Conservation (phyloP, 1,139 yeast genomes). For the Yamadazyma triangularis region DNA sequence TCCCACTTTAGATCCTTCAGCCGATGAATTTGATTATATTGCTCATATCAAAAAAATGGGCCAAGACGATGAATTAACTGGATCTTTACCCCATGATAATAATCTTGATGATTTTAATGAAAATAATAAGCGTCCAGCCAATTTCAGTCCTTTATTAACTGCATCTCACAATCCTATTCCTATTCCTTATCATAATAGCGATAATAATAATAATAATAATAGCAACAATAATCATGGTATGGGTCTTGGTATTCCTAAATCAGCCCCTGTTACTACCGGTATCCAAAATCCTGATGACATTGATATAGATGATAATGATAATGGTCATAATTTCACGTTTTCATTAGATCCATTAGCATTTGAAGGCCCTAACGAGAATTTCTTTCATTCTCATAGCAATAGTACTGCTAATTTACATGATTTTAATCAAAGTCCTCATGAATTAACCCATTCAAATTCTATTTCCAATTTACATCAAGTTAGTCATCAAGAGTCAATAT, state of each 20-base stretch:
- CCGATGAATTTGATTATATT: slow-evolving; percentile 60
- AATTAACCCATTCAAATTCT: not conserved
- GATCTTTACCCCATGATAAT: not conserved
- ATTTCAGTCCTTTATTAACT: not conserved
- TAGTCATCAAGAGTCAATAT: slow-evolving; percentile 2
- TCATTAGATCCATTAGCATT: not conserved
- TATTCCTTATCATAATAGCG: not conserved
- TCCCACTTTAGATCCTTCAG: slow-evolving; percentile 29
- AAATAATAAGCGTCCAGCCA: not conserved
- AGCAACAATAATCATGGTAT: not conserved
- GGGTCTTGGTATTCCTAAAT: slow-evolving; percentile 1
- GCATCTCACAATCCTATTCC: not conserved
- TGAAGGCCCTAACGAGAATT: not conserved
- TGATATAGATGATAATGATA: not conserved
- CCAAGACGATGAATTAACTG: slow-evolving; percentile 16
- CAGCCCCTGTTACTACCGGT: too few species aligned
- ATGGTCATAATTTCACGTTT: not conserved
- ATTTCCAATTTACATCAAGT: not conserved
- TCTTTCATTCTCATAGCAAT: slow-evolving; percentile 11
- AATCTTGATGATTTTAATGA: not conserved
- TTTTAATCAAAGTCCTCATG: slow-evolving; percentile 1
- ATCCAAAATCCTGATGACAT: not conserved
- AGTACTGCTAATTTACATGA: slow-evolving; percentile 11
- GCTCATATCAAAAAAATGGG: slow-evolving; percentile 63
- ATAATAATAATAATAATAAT: not conserved